A percentile compares a stretch with the other conserved stretches of the same genome.
These are phyloP conservation scores for Cucurbitaria berberidis DNA, from an alignment of 2,329 filamentous ascomycete genomes.

Conservation along the genomic window DNA sequence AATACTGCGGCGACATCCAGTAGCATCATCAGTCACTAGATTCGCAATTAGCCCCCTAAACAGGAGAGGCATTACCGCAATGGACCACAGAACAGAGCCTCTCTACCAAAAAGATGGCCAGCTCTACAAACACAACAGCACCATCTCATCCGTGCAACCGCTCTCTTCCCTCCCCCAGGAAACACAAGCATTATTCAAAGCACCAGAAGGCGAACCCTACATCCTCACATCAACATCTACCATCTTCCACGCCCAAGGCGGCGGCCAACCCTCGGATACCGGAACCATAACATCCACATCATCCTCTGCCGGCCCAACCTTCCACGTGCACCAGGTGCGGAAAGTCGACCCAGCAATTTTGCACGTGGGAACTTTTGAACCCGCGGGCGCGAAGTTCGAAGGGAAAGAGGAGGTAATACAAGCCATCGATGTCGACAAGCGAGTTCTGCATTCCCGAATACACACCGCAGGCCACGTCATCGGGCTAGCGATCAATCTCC, in stretches of 20 bases:
- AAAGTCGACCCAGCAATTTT: constrained; percentile 63
- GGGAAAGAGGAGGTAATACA: constrained; percentile 58
- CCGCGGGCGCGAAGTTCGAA: not conserved
- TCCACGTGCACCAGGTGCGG: constrained; percentile 65
- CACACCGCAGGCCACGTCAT: constrained; percentile 79
- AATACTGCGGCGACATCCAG: not conserved
- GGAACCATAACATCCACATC: constrained; percentile 58
- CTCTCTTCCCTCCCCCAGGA: constrained; percentile 59
- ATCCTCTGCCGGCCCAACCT: constrained; percentile 35
- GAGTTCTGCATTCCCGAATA: constrained; percentile 68
- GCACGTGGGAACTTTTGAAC: constrained; percentile 67
- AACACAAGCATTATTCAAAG: constrained; percentile 65
- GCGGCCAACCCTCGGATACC: constrained; percentile 73
- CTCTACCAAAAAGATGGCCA: constrained; percentile 51
- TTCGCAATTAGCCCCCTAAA: not conserved
- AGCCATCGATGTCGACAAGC: constrained; percentile 64
- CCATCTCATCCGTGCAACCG: constrained; percentile 56
- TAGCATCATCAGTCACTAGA: not conserved
- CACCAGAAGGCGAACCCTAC: constrained; percentile 57
- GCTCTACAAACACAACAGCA: constrained; percentile 53
- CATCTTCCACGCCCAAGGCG: constrained; percentile 78
- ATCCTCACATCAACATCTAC: constrained; percentile 68
- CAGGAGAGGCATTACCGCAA: not conserved
- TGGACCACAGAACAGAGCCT: constrained; percentile 30
- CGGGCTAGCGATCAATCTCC: constrained; percentile 68